Evolutionary conservation across 2,329 filamentous ascomycete genomes (phyloP), one percentile per base, ranked within the genome.

Genomic region (Aspergillus glaucus): DNA sequence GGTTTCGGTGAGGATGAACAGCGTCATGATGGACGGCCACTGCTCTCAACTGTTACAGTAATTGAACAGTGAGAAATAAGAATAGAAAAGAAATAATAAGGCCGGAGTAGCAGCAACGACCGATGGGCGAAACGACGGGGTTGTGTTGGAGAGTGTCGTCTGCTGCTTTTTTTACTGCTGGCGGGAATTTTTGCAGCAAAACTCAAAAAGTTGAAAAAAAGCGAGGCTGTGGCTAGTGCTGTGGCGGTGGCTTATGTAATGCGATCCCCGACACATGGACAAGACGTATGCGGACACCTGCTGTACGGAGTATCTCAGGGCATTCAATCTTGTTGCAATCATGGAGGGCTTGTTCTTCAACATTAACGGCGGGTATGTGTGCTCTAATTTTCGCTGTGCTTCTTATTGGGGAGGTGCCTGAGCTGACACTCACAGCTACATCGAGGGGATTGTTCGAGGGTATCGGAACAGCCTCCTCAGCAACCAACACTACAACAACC

Each of bases 271-370:
- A n/a, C 34, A 36, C 15, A 30, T 30, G 10, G 34, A 36, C 14
- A 36, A 17, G 15, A n/a, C 34, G 34, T n/a, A 36, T 36, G 34
- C 15, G 34, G 14, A 36, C n/a, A 36, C 14, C 15, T n/a, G 34
- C 30, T 17, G 14, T n/a, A 36, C 14, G 12, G 15, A 8, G 14
- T 36, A n/a, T 36, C 17, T 40, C 10, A 32, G 9, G 17, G 37
- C 46, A 28, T 41, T 41, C 30, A 46, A 24, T 19, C 22, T 37
- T 21, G 10, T 51, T 52, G 47, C 51, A 58, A 65, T 51, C 54
- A 95, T 95, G 90, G 90, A 95, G 78, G 90, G 90, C 51, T 84
- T 96, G 42, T 86, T 90, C 63, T 96, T 93, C 76, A 96, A 96
- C 75, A 87, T 92, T 55, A 90, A 94, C 73, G 91, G 88, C 73